These are phyloP conservation scores for Mesembryanthemum crystallinum DNA, from an alignment of 148 eudicot genomes.

Conservation along the genomic window DNA sequence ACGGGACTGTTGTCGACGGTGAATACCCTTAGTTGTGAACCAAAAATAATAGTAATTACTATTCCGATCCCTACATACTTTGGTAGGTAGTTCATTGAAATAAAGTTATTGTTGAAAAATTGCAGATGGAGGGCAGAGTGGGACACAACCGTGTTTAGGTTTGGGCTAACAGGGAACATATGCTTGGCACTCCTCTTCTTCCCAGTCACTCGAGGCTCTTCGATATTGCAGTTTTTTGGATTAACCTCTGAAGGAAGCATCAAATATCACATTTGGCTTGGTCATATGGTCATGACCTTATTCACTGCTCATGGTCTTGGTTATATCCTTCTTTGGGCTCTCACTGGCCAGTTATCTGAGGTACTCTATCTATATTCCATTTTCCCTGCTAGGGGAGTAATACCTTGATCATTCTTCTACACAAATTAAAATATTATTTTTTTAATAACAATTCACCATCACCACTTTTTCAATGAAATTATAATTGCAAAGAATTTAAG, in stretches of 20 bases:
- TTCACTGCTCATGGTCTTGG: conserved; percentile 67
- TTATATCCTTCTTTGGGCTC: conserved; percentile 57
- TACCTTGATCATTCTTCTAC: too few relatives aligned
- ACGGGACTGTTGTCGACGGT: too few relatives aligned
- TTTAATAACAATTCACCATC: too few relatives aligned
- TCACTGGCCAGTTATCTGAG: conserved; percentile 42
- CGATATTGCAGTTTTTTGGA: conserved; percentile 62
- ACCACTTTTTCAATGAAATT: too few relatives aligned
- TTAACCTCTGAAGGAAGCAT: conserved; percentile 75
- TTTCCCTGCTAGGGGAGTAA: too few relatives aligned
- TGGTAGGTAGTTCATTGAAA: background rate
- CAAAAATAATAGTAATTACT: too few relatives aligned
- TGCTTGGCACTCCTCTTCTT: conserved; percentile 64
- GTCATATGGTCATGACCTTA: conserved; percentile 58
- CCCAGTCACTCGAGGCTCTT: conserved; percentile 75
- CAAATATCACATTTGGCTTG: conserved; percentile 89
- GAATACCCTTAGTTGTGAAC: too few relatives aligned
- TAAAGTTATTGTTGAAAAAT: background rate
- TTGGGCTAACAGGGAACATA: conserved; percentile 69
- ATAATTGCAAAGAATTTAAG: too few relatives aligned
- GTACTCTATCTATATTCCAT: conserved; percentile 21
- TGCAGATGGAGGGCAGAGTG: conserved; percentile 69
- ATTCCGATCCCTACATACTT: too few relatives aligned
- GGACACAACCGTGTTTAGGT: conserved; percentile 42
- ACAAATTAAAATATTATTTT: too few relatives aligned